Base-by-base conservation (phyloP, 2,329 filamentous ascomycete genomes). In the Juglanconis sp. region DNA sequence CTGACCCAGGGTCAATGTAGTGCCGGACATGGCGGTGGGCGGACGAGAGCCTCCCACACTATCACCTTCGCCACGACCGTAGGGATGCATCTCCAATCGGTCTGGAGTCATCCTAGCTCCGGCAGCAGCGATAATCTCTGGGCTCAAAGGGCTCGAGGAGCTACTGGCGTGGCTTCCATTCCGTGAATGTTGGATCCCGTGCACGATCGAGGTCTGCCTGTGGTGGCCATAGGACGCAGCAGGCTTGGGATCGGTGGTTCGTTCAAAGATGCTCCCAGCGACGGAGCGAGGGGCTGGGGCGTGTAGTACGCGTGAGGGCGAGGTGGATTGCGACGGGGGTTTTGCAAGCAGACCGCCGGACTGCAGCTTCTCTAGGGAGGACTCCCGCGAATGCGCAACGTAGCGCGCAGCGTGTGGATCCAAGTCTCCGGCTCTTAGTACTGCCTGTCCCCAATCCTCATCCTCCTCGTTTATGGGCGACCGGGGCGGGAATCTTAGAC, bases 161-260 rank as follows among this genome's bases (percentile, higher is more conserved):
- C 90, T 86, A 72, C 91, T 92, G 65, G 87, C 86, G 70, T 89
- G 86, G 77, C 93, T 97, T 68, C 92, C 90, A 82, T 96, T 96
- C 76, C 94, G 82, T 68, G 85, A 85, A 84, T 99, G 95, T 73
- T 96, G 93, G 67, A 96, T 88, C 69, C 95, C 94, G 85, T 98
- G 91, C 60, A 98, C 93, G 68, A 98, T 97, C 53, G 94, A 98
- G 0, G 94, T 96, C 77, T 99, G 92, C 58, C 95, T 88, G 76
- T 98, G 92, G 74, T 99, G 93, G 62, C 91, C 91, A 80, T 98
- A 87, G 5, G 57, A 60, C 31, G 79, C 70, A 38, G 76, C 76
- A 48, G 75, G 74, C 70, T 86, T 87, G 52, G 77, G 79, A 66
- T 87, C 85, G 62, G 81, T 74, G n/a, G 78, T 70, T 65, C 82